These are phyloP conservation scores for Sugiyamaella floridensis DNA, from an alignment of 805 yeast genomes.

Conservation along the genomic window DNA sequence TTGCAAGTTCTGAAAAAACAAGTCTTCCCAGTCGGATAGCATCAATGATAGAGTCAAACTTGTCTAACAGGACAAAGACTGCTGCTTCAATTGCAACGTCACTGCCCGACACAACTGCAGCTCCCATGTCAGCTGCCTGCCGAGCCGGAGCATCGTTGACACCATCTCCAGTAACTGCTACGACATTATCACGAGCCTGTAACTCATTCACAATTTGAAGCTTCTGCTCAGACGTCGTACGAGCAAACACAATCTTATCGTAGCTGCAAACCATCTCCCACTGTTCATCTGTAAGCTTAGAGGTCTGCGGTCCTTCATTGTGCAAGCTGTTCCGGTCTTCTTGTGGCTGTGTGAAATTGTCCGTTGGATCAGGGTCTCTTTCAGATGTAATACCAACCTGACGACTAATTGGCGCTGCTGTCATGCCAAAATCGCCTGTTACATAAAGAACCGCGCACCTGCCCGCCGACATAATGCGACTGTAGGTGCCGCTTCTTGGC, in stretches of 20 bases:
- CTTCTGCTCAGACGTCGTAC: conserved; percentile 46
- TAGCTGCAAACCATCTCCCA: conserved; percentile 38
- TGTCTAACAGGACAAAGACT: conserved; percentile 16
- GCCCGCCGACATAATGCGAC: conserved; percentile 71
- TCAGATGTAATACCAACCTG: conserved; percentile 45
- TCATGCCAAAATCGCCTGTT: conserved; percentile 58
- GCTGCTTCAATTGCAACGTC: conserved; percentile 22
- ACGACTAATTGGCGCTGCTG: conserved; percentile 45
- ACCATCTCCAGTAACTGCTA: conserved; percentile 99
- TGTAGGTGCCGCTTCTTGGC: conserved; percentile 71
- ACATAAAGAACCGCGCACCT: conserved; percentile 93
- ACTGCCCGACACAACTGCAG: conserved; percentile 46
- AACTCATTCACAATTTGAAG: conserved; percentile 42
- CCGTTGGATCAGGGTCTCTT: conserved; percentile 10
- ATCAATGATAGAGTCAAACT: conserved; percentile 71
- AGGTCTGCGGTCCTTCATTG: conserved; percentile 12
- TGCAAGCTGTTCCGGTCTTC: conserved; percentile 5
- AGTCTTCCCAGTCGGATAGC: conserved; percentile 86
- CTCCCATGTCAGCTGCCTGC: conserved; percentile 92
- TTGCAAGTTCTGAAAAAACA: conserved; percentile 44
- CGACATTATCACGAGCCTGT: conserved; percentile 76
- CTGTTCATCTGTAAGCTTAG: conserved; percentile 28
- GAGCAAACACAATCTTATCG: conserved; percentile 37
- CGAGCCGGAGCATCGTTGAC: conserved; percentile 98
- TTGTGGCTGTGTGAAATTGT: not conserved